phyloP scores from a whole-genome alignment of 768 basidiomycete genomes.

The Steccherinum ochraceum region DNA sequence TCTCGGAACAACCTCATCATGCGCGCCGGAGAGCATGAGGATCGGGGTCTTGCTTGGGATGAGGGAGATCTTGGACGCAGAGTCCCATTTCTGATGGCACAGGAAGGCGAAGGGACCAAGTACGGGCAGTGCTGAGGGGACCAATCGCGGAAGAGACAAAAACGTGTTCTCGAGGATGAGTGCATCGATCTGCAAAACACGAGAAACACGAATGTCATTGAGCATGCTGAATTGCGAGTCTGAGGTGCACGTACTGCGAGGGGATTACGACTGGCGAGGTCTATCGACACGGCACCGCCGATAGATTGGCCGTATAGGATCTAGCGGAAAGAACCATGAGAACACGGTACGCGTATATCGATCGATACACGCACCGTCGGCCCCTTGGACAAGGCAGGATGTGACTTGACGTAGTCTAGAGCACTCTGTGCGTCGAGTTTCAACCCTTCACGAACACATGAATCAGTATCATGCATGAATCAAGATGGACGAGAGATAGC shows the following conservation, averaged over 20 bases:
- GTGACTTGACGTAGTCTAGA: constrained; percentile 62
- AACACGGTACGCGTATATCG: not conserved
- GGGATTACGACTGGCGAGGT: constrained; percentile 76
- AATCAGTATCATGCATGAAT: not conserved
- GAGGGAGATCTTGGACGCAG: constrained; percentile 47
- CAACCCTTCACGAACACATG: constrained; percentile 44
- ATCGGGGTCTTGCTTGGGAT: constrained; percentile 67
- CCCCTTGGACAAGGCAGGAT: constrained; percentile 61
- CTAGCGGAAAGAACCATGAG: constrained; percentile 25
- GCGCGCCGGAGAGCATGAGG: constrained; percentile 71
- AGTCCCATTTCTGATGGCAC: constrained; percentile 87
- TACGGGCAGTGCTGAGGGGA: constrained; percentile 75
- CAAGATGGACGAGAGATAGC: not conserved
- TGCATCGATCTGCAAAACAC: not conserved
- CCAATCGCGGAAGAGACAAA: constrained; percentile 71
- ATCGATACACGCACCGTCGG: constrained; percentile 46
- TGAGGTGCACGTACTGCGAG: constrained; percentile 39
- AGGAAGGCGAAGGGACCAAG: constrained; percentile 71
- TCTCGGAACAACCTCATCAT: constrained; percentile 70
- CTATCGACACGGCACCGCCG: constrained; percentile 89
- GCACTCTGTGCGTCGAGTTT: constrained; percentile 81
- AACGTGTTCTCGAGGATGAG: constrained; percentile 94
- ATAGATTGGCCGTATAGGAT: constrained; percentile 82
- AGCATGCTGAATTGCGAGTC: not conserved
- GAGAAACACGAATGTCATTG: not conserved